phyloP scores from a whole-genome alignment of 2,329 filamentous ascomycete species.

The Ophidiomyces ophidiicola region DNA sequence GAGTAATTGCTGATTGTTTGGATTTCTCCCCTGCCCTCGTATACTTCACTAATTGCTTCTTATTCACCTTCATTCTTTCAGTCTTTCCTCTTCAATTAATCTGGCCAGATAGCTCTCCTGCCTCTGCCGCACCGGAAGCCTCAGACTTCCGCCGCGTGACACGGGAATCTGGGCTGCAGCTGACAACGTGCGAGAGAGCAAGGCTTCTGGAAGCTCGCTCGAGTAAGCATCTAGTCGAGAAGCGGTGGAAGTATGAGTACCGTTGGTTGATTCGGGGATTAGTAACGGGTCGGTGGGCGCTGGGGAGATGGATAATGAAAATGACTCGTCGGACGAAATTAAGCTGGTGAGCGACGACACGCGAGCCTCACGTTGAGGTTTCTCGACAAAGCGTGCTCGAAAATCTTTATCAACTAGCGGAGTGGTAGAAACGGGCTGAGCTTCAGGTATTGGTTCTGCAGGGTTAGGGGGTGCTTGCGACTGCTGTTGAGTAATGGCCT shows the following conservation, averaged over 20 bases:
- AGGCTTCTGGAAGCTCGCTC: background rate
- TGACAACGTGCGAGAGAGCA: background rate
- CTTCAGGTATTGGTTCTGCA: background rate
- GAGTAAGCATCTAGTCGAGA: background rate
- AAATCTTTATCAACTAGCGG: conserved; percentile 30
- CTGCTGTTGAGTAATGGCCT: conserved; percentile 2
- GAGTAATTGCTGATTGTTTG: no score
- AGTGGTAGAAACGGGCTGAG: conserved; percentile 3
- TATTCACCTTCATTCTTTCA: no score
- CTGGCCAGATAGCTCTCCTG: conserved; percentile 20
- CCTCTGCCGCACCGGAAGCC: background rate
- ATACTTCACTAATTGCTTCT: no score
- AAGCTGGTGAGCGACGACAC: conserved; percentile 15
- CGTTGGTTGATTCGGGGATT: background rate
- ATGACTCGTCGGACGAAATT: conserved; percentile 9
- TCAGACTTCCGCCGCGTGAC: background rate
- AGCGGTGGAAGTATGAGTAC: background rate
- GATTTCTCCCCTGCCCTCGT: no score
- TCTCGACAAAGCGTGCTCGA: conserved; percentile 28
- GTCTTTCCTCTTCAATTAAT: conserved; percentile 19
- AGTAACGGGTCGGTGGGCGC: background rate
- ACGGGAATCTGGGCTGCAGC: background rate
- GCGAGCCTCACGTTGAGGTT: conserved; percentile 18
- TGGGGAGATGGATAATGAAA: conserved; percentile 6
- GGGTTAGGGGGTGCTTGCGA: background rate